Evolutionary conservation across 1,284 basidiomycete genomes (phyloP), one percentile per base, ranked within the genome.

Genomic region (Cronartium quercuum): DNA sequence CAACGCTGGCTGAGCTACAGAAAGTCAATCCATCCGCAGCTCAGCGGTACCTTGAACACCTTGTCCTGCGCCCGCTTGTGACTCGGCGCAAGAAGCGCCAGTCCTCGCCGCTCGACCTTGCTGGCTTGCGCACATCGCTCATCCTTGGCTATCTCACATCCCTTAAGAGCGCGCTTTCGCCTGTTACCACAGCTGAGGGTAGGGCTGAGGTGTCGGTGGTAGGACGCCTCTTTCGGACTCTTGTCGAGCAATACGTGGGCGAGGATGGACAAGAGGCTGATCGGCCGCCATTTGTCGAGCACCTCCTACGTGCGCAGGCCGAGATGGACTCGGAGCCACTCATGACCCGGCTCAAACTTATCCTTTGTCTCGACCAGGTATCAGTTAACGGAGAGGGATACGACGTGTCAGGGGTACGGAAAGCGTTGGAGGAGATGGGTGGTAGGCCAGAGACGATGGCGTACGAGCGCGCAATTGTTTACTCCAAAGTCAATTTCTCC

Each of bases 401-500:
- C 79, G 88, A 92, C 79, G 82, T 86, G 0, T 79, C 82, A 3
- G 76, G 78, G 0, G 84, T 90, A 3, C 84, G 84, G 24, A 78
- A 82, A 29, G 83, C 84, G 29, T 81, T 92, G 7, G 80, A 84
- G 38, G 82, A 84, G 66, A 83, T 85, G 68, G 69, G 86, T 86
- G 66, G 38, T 71, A 65, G 75, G 29, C 2, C 81, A 6, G 68
- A 76, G 65, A 81, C 87, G 2, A 84, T 94, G 1, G 84, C 84
- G 40, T 84, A 91, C 15, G 93, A 95, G 80, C 81, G 88, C 29
- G 91, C 91, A 0, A 87, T 95, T 42, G 83, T 94, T 1, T 86
- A 91, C 76, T 91, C 91, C 10, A 91, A 91, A 84, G 91, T 91
- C 78, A 47, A 83, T 79, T 64, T 61, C 9, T 35, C 9, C 18